phyloP scores from a whole-genome alignment of 1,139 yeast genomes.

The Suhomyces kunorum region DNA sequence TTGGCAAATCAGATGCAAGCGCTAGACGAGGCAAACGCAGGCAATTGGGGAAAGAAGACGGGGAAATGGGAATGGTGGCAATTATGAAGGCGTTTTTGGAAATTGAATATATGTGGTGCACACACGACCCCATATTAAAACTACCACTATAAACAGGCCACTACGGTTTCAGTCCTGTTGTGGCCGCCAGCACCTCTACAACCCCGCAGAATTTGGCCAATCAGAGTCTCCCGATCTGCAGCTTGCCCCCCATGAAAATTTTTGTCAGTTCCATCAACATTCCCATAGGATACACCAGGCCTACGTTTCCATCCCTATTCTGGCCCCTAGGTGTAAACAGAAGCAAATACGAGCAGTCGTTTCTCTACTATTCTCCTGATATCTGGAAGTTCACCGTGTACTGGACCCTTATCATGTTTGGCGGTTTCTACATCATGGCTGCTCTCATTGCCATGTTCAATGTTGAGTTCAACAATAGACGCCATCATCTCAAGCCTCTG shows the following conservation, averaged over 20 bases:
- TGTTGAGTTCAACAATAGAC: constrained; percentile 25
- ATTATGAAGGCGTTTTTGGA: constrained; percentile 1
- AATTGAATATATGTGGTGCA: constrained; percentile 1
- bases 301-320: constrained; percentile 76
- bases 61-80: constrained; percentile 9
- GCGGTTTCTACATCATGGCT: constrained; percentile 62
- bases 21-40: neutral
- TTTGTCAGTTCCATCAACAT: constrained; percentile 47
- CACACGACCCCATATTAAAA: neutral
- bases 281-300: constrained; percentile 81
- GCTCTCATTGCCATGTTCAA: constrained; percentile 62
- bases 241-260: constrained; percentile 27
- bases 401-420: constrained; percentile 77
- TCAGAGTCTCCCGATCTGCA: too few relatives aligned
- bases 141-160: too few relatives aligned
- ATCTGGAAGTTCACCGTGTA: constrained; percentile 82
- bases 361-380: constrained; percentile 67
- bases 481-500: constrained; percentile 21
- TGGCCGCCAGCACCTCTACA: neutral
- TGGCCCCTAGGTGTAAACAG: constrained; percentile 63
- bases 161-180: too few relatives aligned
- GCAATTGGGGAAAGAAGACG: constrained; percentile 1
- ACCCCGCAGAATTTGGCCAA: too few relatives aligned
- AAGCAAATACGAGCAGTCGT: constrained; percentile 49
- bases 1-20: neutral